Conservation (phyloP, 495 filamentous ascomycete genomes). For the Annulohypoxylon bovei region DNA sequence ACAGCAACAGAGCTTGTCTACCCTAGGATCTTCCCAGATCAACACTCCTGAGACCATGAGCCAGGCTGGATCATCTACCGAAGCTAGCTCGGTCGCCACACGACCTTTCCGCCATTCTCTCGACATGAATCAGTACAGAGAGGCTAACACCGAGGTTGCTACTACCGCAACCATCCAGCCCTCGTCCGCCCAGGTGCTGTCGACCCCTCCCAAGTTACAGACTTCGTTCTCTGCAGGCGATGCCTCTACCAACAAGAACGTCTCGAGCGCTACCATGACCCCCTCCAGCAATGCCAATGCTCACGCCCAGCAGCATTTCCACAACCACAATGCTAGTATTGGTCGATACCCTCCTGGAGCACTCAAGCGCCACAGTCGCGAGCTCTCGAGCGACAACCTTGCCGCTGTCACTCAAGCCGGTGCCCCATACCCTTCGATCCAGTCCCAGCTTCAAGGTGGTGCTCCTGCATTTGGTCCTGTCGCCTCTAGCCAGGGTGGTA, state of each 20-base stretch:
- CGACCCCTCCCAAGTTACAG: conserved; percentile 74
- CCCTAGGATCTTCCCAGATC: conserved; percentile 59
- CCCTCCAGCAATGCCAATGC: conserved; percentile 64
- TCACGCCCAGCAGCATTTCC: conserved; percentile 78
- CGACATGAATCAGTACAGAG: conserved; percentile 58
- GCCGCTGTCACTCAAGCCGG: conserved; percentile 56
- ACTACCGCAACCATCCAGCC: conserved; percentile 51
- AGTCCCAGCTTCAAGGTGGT: conserved; percentile 79
- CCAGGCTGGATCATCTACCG: conserved; percentile 46
- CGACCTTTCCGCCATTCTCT: conserved; percentile 67
- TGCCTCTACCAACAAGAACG: conserved; percentile 80
- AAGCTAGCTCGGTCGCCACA: conserved; percentile 53
- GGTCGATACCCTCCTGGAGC: conserved; percentile 77
- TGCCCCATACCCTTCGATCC: conserved; percentile 60
- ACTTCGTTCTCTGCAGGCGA: conserved; percentile 92
- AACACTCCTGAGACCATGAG: conserved; percentile 43
- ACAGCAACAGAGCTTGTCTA: conserved; percentile 83
- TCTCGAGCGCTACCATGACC: conserved; percentile 45
- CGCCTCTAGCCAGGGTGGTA: conserved; percentile 45
- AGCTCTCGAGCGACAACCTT: conserved; percentile 63
- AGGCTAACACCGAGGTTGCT: conserved; percentile 39
- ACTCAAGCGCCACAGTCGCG: conserved; percentile 72
- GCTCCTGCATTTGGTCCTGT: conserved; percentile 75
- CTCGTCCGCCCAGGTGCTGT: conserved; percentile 53
- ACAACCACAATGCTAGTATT: conserved; percentile 83